A percentile compares a stretch with the other conserved stretches of the same genome.
phyloP scores from a whole-genome alignment of 2,329 filamentous ascomycete species.

The Arthrobotrys iridis region DNA sequence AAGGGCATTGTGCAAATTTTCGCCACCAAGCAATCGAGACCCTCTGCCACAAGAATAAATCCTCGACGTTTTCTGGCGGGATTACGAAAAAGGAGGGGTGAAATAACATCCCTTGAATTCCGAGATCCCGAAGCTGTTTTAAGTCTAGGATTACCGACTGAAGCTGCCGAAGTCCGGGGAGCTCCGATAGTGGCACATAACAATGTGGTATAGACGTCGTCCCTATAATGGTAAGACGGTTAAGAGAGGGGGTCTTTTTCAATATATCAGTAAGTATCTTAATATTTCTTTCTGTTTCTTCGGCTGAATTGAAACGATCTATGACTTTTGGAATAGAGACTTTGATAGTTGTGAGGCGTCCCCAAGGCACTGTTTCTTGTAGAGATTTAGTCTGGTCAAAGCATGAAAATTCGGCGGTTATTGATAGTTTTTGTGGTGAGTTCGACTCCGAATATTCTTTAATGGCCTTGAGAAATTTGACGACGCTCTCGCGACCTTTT shows the following conservation, averaged over 20 bases:
- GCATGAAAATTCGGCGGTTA: neutral
- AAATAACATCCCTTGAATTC: neutral
- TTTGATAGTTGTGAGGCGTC: neutral
- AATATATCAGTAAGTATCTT: neutral
- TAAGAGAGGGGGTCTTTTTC: neutral
- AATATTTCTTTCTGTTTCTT: neutral
- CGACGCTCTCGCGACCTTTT: no score
- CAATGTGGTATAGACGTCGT: neutral
- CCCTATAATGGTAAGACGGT: neutral
- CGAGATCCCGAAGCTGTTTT: neutral
- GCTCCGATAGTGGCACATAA: neutral
- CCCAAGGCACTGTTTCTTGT: neutral
- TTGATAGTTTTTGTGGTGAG: neutral
- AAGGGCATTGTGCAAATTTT: neutral
- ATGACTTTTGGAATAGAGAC: neutral
- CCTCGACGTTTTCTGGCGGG: neutral
- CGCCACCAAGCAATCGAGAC: slow-evolving; percentile 23
- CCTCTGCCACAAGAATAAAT: neutral
- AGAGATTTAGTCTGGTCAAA: no score
- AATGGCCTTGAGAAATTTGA: neutral
- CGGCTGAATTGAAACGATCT: neutral
- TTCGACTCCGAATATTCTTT: neutral
- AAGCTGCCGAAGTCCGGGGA: neutral
- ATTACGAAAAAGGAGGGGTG: slow-evolving; percentile 7
- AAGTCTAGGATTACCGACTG: neutral